Base-by-base conservation (phyloP, 495 filamentous ascomycete genomes). In the Echria macrotheca region DNA sequence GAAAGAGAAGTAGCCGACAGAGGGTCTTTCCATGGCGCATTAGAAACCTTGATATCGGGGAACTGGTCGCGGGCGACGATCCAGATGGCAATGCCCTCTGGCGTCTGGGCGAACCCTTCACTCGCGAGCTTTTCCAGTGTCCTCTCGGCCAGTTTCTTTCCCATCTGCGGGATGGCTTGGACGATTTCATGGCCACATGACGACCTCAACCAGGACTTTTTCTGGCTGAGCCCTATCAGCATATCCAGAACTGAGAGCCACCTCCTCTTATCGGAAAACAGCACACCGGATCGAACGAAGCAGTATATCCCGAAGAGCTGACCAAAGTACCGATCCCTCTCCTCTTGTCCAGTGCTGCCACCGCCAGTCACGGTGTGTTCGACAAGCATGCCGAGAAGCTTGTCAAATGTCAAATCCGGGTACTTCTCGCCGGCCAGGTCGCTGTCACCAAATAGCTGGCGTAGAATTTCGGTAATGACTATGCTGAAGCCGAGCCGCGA, bases 21-120 rank as follows among this genome's bases (percentile, higher is more conserved):
- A 0, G 93, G 93, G 60, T 87, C 76, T 44, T 79, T 73, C 93
- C 93, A 97, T 11, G 86, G 71, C 50, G 85, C 80, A 3, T 47
- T 29, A 33, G 87, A 87, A 12, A 87, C 72, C 14, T 72, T 72
- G 38, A 82, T 75, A 5, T 75, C 66, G 0, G 87, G 80, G 56
- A 86, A 89, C 35, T 71, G 64, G 47, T 80, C 76, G 50, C 74
- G 69, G 9, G 84, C 76, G 7, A 73, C 74, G 42, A 96, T 70
- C 91, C 91, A 98, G 47, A 96, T 79, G 3, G 87, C 87, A 35
- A 96, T 77, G 14, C 91, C 91, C 60, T 97, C 91, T 0, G 87
- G 83, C 4, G 87, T 89, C 56, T 83, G 80, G 15, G 77, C 79
- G 33, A 93, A 64, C 0, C 85, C 83, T 35, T 77, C 72, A 28